Evolutionary conservation across 1,284 basidiomycete species (phyloP).

Genomic region (Cryptococcus sp.): DNA sequence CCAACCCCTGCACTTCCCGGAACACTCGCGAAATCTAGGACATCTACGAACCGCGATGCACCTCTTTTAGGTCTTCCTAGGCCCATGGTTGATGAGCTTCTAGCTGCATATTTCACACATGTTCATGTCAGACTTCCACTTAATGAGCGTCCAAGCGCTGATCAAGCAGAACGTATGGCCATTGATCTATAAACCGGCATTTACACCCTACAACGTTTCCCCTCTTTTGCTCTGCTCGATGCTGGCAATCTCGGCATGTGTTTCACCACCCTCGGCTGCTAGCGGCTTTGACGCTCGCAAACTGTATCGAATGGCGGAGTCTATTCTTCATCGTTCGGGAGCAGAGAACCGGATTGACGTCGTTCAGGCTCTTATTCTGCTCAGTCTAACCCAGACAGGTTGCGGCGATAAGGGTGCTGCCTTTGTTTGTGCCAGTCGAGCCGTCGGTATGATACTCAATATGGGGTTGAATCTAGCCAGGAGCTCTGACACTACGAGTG

Average conservation of each 20-base stretch:
- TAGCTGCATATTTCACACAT: conserved; percentile 41
- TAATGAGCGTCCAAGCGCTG: background rate
- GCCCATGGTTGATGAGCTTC: conserved; percentile 28
- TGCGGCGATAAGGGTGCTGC: conserved; percentile 48
- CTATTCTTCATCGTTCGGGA: conserved; percentile 24
- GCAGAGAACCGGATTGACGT: conserved; percentile 34
- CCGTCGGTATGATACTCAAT: conserved; percentile 48
- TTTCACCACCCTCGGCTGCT: conserved; percentile 15
- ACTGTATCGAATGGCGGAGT: conserved; percentile 47
- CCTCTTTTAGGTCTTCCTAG: background rate
- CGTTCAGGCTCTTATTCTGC: conserved; percentile 45
- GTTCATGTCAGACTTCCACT: conserved; percentile 26
- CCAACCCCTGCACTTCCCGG: background rate
- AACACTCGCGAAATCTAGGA: background rate
- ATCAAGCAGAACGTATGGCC: conserved; percentile 44
- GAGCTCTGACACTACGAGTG: conserved; percentile 16
- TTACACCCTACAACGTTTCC: conserved; percentile 32
- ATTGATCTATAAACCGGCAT: conserved; percentile 43
- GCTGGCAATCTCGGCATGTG: conserved; percentile 37
- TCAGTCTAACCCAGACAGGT: conserved; percentile 49
- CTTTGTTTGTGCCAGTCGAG: conserved; percentile 45
- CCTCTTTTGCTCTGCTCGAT: conserved; percentile 37
- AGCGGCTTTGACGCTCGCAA: conserved; percentile 33
- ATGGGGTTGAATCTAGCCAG: conserved; percentile 46
- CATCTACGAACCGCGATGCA: background rate